phyloP scores from a whole-genome alignment of 2,329 filamentous ascomycete species.

The Ophiosphaerella herpotricha region DNA sequence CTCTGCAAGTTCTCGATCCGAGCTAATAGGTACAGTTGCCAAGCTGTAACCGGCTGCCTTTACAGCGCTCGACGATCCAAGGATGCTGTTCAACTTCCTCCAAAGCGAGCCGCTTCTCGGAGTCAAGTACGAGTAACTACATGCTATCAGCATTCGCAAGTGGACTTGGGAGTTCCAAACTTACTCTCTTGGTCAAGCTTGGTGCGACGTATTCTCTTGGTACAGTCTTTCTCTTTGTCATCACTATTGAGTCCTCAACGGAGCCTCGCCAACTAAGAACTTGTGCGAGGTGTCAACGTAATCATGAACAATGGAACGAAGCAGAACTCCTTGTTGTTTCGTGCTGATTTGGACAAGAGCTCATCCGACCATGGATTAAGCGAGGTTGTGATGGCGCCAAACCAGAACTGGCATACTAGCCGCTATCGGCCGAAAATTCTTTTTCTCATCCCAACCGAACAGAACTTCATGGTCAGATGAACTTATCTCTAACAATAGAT shows the following conservation, averaged over 20 bases:
- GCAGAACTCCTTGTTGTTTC: too few relatives aligned
- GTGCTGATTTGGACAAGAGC: too few relatives aligned
- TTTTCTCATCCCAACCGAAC: too few relatives aligned
- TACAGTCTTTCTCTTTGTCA: slow-evolving; percentile 89
- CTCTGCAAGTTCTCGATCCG: too few relatives aligned
- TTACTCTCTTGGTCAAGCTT: slow-evolving; percentile 83
- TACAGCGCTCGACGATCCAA: slow-evolving; percentile 96
- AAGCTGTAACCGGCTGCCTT: slow-evolving; percentile 35
- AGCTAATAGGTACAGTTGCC: slow-evolving; percentile 6
- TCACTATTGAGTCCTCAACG: slow-evolving; percentile 91
- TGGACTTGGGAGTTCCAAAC: slow-evolving; percentile 24
- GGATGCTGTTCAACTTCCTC: slow-evolving; percentile 88
- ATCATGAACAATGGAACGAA: too few relatives aligned
- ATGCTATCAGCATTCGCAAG: slow-evolving; percentile 7
- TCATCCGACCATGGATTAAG: too few relatives aligned
- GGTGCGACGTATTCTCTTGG: slow-evolving; percentile 92
- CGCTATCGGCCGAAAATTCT: too few relatives aligned
- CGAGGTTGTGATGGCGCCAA: too few relatives aligned
- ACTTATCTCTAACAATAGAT: too few relatives aligned
- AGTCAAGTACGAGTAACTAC: slow-evolving; percentile 78
- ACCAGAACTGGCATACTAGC: too few relatives aligned
- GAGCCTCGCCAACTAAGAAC: slow-evolving; percentile 92
- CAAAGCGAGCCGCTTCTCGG: slow-evolving; percentile 87
- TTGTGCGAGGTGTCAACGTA: slow-evolving; percentile 65
- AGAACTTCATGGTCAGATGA: too few relatives aligned